Evolutionary conservation across 305 asterid species (phyloP).

Genomic region (Petunia hybrid): DNA sequence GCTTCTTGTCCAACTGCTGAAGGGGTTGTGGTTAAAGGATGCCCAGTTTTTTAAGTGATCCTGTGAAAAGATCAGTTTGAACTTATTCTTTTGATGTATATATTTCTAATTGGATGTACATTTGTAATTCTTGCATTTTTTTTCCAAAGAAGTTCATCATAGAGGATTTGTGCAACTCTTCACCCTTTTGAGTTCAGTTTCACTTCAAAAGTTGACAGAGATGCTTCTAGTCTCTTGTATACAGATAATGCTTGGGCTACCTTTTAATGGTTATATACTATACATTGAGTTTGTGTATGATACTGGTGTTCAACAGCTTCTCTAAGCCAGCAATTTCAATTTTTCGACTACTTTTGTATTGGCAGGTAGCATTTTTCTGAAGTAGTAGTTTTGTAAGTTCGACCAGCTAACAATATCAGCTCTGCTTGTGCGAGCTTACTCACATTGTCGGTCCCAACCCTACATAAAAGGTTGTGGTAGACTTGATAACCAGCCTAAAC

Average conservation of each 20-base stretch:
- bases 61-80: neutral
- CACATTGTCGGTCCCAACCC: too few relatives aligned
- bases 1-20: constrained; percentile 93
- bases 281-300: too few relatives aligned
- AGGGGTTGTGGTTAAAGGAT: constrained; percentile 80
- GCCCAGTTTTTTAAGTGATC: constrained; percentile 60
- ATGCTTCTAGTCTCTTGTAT: neutral
- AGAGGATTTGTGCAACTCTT: constrained; percentile 7
- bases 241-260: neutral
- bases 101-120: neutral
- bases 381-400: too few relatives aligned
- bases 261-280: neutral
- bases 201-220: neutral
- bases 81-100: constrained; percentile 12
- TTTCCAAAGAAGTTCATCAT: neutral
- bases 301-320: too few relatives aligned
- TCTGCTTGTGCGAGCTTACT: too few relatives aligned
- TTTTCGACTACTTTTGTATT: too few relatives aligned
- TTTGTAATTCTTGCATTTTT: neutral
- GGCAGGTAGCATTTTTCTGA: too few relatives aligned
- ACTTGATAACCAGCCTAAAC: too few relatives aligned
- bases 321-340: too few relatives aligned
- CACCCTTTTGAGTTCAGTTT: neutral
- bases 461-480: too few relatives aligned
- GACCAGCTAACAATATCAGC: too few relatives aligned